Conservation (phyloP, 2,329 filamentous ascomycete species). For the Tetracladium maxilliforme region DNA sequence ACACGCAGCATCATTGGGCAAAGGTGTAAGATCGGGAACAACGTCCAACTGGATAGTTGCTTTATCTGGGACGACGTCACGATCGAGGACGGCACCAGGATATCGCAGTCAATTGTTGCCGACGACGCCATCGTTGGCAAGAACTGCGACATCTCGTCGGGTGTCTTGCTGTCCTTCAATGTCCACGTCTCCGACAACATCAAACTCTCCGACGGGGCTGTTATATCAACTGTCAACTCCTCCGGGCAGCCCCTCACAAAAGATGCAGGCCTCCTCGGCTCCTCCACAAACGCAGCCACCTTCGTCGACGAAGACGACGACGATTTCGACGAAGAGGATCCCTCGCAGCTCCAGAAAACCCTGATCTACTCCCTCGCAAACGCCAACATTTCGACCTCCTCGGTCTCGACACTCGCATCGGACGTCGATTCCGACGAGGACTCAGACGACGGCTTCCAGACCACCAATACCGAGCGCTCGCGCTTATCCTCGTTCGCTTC, state of each 20-base stretch:
- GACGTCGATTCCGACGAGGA: slow-evolving; percentile 30
- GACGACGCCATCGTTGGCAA: slow-evolving; percentile 58
- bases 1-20: slow-evolving; percentile 69
- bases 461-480: slow-evolving; percentile 26
- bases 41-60: slow-evolving; percentile 64
- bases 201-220: too few relatives aligned
- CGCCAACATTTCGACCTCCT: slow-evolving; percentile 28
- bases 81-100: slow-evolving; percentile 58
- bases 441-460: too few relatives aligned
- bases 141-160: slow-evolving; percentile 51
- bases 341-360: slow-evolving; percentile 37
- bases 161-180: slow-evolving; percentile 66
- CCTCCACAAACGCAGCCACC: too few relatives aligned
- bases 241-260: too few relatives aligned
- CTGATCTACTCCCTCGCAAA: slow-evolving; percentile 17
- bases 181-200: slow-evolving; percentile 55
- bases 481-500: slow-evolving; percentile 60
- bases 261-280: too few relatives aligned
- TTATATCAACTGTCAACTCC: too few relatives aligned
- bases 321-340: slow-evolving; percentile 37
- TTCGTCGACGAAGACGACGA: slow-evolving; percentile 51
- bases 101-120: slow-evolving; percentile 65
- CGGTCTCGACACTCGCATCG: slow-evolving; percentile 50
- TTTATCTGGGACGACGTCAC: slow-evolving; percentile 79
- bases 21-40: slow-evolving; percentile 73